A percentile compares a stretch with the other conserved stretches of the same genome.
phyloP scores from a whole-genome alignment of 306 rosid genomes.

The Leucaena leucocephala region DNA sequence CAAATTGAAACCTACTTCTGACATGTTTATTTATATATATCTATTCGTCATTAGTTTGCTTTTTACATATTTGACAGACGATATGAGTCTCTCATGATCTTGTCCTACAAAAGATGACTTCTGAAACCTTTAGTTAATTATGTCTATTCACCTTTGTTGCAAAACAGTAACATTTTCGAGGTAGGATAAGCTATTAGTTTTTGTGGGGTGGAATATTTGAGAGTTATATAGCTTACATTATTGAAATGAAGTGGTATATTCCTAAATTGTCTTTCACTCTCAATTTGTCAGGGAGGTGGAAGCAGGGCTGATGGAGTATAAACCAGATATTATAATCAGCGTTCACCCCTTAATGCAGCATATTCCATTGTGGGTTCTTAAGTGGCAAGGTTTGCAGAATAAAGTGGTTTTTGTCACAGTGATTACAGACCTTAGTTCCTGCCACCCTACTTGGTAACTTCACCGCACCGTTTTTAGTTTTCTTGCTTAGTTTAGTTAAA shows the following conservation, averaged over 20 bases:
- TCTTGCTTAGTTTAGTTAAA: conserved; percentile 19
- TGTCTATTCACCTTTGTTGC: conserved; percentile 26
- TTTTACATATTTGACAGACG: background rate
- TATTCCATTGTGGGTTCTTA: conserved; percentile 98
- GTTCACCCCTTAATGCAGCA: conserved; percentile 99
- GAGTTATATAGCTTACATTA: background rate
- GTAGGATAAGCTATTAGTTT: conserved; percentile 16
- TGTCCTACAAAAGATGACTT: conserved; percentile 34
- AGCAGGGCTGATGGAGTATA: conserved; percentile 93
- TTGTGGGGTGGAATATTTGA: background rate
- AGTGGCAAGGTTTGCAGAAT: conserved; percentile 95
- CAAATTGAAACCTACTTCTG: background rate
- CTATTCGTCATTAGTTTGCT: background rate
- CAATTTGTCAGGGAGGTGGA: conserved; percentile 81
- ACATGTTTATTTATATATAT: background rate
- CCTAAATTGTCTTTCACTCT: conserved; percentile 32
- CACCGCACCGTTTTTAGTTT: conserved; percentile 7
- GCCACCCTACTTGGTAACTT: conserved; percentile 94
- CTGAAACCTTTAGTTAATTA: conserved; percentile 33
- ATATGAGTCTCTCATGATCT: background rate
- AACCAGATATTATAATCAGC: conserved; percentile 92
- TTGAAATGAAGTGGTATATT: conserved; percentile 27
- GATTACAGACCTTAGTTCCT: conserved; percentile 83
- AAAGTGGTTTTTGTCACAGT: conserved; percentile 90
- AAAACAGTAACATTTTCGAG: background rate